Percentiles rank a stretch among this genome's conserved stretches.
Evolutionary conservation across 2,329 filamentous ascomycete species (phyloP).

Genomic region (Pseudopyrenochaeta lycopersici): DNA sequence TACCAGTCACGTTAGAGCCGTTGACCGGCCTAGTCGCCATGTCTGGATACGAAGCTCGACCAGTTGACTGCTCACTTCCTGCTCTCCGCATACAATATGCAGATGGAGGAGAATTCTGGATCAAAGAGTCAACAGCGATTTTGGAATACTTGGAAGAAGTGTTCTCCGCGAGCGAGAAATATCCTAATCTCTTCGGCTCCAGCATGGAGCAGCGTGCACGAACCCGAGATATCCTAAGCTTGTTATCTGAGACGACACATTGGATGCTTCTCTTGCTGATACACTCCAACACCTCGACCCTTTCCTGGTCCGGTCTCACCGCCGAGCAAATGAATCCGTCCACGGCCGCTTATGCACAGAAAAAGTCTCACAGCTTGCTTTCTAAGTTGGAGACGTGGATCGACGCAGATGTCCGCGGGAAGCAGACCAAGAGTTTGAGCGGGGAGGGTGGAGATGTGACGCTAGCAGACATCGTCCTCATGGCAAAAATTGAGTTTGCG

Average conservation of each 20-base stretch:
- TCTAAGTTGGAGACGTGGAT: conserved; percentile 21
- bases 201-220: conserved; percentile 12
- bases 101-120: conserved; percentile 3
- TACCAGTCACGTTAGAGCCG: conserved; percentile 14
- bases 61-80: conserved; percentile 14
- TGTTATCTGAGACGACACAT: conserved; percentile 12
- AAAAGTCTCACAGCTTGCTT: conserved; percentile 2
- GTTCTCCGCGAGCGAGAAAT: conserved; percentile 6
- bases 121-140: conserved; percentile 18
- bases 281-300: conserved; percentile 12
- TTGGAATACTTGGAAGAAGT: conserved; percentile 22
- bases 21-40: conserved; percentile 4
- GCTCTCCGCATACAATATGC: conserved; percentile 14
- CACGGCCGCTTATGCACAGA: conserved; percentile 11
- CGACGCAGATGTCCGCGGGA: conserved; percentile 8
- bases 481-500: conserved; percentile 21
- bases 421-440: conserved; percentile 16
- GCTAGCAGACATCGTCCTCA: conserved; percentile 21
- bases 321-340: conserved; percentile 2
- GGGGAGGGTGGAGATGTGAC: conserved; percentile 14
- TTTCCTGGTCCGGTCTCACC: conserved; percentile 15
- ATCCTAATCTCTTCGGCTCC: conserved; percentile 6
- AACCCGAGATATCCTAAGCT: conserved; percentile 12
- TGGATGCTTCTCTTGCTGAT: conserved; percentile 5
- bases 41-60: conserved; percentile 13